A percentile compares a stretch with the other conserved stretches of the same genome.
phyloP scores from a whole-genome alignment of 176 grass and related monocot species.

The maize (Zea mays) region Zm-B73-REFERENCE-NAM-5.0 NC_050096.1:102525001-102525500 shows the following conservation, averaged over 20 bases:
- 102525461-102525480: too few relatives aligned
- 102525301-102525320: background rate
- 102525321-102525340: background rate
- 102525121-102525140: background rate
- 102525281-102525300: background rate
- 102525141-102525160: background rate
- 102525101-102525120: background rate
- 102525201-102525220: background rate
- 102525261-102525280: background rate
- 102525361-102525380: constrained; percentile 12
- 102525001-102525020: constrained; percentile 17
- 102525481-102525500: too few relatives aligned
- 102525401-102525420: background rate
- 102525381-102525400: constrained; percentile 13
- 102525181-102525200: background rate
- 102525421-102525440: constrained; percentile 7
- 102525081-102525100: background rate
- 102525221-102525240: background rate
- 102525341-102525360: background rate
- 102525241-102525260: background rate
- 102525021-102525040: background rate
- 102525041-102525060: constrained; percentile 6
- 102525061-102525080: background rate
- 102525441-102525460: too few relatives aligned
- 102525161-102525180: background rate